A percentile compares a stretch with the other conserved stretches of the same genome.
These are phyloP conservation scores for Acrocalymma vagum DNA, from an alignment of 2,329 filamentous ascomycete species.

Conservation along the genomic window DNA sequence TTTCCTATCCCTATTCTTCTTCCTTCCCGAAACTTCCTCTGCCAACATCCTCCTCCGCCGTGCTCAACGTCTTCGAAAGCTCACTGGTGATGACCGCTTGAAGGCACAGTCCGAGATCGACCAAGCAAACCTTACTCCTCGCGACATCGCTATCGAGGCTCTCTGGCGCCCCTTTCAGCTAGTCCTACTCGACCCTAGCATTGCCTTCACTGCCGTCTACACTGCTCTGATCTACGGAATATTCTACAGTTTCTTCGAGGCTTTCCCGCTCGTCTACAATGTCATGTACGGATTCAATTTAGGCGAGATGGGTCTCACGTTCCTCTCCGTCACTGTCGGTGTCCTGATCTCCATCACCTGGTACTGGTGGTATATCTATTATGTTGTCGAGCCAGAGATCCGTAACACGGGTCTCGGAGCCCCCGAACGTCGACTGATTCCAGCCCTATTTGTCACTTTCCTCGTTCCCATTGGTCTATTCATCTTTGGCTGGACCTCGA, in stretches of 20 bases:
- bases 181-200: slow-evolving; percentile 82
- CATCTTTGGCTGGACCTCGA: slow-evolving; percentile 74
- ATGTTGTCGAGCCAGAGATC: slow-evolving; percentile 69
- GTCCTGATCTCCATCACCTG: slow-evolving; percentile 71
- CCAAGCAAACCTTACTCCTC: slow-evolving; percentile 48
- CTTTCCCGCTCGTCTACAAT: slow-evolving; percentile 72
- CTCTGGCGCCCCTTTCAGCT: slow-evolving; percentile 81
- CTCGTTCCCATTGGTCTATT: slow-evolving; percentile 72
- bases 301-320: slow-evolving; percentile 80
- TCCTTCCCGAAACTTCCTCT: slow-evolving; percentile 86
- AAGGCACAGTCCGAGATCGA: slow-evolving; percentile 85
- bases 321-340: slow-evolving; percentile 81
- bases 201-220: slow-evolving; percentile 83
- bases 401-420: slow-evolving; percentile 72
- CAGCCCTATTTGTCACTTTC: slow-evolving; percentile 65
- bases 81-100: slow-evolving; percentile 70
- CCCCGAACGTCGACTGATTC: slow-evolving; percentile 78
- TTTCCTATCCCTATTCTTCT: slow-evolving; percentile 82
- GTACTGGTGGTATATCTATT: slow-evolving; percentile 79
- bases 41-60: slow-evolving; percentile 77
- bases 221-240: slow-evolving; percentile 82
- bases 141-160: slow-evolving; percentile 61
- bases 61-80: slow-evolving; percentile 74
- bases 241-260: slow-evolving; percentile 79
- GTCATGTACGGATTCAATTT: slow-evolving; percentile 80